Evolutionary conservation across 495 filamentous ascomycete species (phyloP).

Genomic region (Aspergillus avenaceus): DNA sequence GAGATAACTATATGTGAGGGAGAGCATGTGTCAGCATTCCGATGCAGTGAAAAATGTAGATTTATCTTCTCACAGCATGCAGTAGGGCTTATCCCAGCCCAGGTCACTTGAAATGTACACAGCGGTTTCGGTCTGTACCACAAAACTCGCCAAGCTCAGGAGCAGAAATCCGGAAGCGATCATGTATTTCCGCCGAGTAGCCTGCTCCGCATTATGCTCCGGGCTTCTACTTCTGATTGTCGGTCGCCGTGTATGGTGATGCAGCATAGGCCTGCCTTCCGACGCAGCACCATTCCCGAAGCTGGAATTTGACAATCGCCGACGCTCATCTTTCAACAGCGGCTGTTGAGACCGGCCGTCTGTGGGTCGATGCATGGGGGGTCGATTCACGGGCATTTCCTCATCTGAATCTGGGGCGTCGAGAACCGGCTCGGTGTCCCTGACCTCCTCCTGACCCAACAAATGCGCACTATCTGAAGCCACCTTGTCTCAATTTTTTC

Average conservation of each 20-base stretch:
- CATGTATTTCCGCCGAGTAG: conserved; percentile 75
- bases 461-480: conserved; percentile 15
- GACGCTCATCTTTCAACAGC: conserved; percentile 52
- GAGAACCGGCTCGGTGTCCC: conserved; percentile 20
- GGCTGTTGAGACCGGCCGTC: conserved; percentile 53
- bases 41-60: conserved; percentile 11
- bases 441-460: conserved; percentile 6
- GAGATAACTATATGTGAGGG: conserved; percentile 56
- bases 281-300: conserved; percentile 28
- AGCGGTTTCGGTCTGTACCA: conserved; percentile 89
- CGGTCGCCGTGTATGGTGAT: conserved; percentile 44
- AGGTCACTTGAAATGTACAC: conserved; percentile 87
- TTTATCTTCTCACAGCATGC: conserved; percentile 96
- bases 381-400: conserved; percentile 41
- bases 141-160: conserved; percentile 76
- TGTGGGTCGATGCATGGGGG: conserved; percentile 43
- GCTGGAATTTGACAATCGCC: conserved; percentile 39
- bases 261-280: conserved; percentile 38
- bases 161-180: conserved; percentile 79
- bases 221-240: conserved; percentile 62
- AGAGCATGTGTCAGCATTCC: background rate
- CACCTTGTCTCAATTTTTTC: conserved; percentile 14
- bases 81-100: conserved; percentile 93
- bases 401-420: conserved; percentile 35
- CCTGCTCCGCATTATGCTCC: conserved; percentile 50